phyloP scores from a whole-genome alignment of 257 asterid species.

The Fraxinus pennsylvanica region DNA sequence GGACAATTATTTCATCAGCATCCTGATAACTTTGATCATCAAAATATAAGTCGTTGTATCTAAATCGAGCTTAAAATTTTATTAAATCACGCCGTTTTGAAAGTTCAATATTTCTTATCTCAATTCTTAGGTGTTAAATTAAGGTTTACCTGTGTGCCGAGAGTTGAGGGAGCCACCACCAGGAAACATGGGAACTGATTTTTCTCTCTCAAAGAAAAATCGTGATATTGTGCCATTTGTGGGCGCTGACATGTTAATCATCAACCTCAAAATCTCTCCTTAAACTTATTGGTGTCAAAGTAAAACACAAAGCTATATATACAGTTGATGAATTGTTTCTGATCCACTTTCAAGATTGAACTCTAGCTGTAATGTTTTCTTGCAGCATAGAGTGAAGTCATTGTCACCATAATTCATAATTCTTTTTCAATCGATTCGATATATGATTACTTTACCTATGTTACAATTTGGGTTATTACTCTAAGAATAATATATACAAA shows the following conservation, averaged over 20 bases:
- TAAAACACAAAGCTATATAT: not conserved
- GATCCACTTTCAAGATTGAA: slow-evolving; percentile 14
- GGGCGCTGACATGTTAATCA: slow-evolving; percentile 19
- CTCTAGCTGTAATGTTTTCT: not conserved
- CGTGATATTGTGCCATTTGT: slow-evolving; percentile 21
- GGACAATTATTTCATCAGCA: slow-evolving; percentile 45
- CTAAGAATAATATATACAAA: slow-evolving; percentile 40
- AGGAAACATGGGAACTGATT: slow-evolving; percentile 48
- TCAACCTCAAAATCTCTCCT: slow-evolving; percentile 10
- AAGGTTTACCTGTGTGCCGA: slow-evolving; percentile 31
- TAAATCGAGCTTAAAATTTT: no score
- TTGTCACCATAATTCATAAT: not conserved
- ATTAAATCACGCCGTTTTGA: no score
- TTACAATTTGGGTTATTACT: not conserved
- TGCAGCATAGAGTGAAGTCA: not conserved
- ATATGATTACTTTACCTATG: not conserved
- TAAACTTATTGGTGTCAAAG: not conserved
- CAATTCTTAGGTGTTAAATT: no score
- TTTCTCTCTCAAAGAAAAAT: slow-evolving; percentile 33
- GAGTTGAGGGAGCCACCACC: slow-evolving; percentile 40
- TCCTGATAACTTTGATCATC: not conserved
- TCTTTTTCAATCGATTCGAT: not conserved
- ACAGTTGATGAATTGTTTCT: slow-evolving; percentile 6
- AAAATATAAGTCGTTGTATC: not conserved
- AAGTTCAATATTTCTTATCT: no score